Evolutionary conservation across 306 rosid species (phyloP).

Genomic region (Calophaca sinica): DNA sequence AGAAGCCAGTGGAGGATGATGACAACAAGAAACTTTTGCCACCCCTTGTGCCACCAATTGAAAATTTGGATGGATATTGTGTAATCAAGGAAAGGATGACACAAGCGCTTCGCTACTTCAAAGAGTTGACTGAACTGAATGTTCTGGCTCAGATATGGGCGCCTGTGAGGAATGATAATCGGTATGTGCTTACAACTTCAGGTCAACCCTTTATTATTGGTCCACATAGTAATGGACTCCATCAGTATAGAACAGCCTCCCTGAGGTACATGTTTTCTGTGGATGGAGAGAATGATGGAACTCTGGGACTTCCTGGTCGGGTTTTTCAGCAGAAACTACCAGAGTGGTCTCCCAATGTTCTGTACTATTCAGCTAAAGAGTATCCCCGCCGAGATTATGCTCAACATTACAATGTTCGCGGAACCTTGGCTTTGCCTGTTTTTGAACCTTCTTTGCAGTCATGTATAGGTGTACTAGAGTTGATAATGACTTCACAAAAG

Average conservation of each 20-base stretch:
- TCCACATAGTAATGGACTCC: conserved; percentile 76
- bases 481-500: conserved; percentile 85
- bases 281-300: conserved; percentile 71
- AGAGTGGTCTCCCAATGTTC: conserved; percentile 97
- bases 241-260: conserved; percentile 80
- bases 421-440: conserved; percentile 91
- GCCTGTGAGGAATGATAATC: conserved; percentile 70
- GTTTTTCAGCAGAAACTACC: conserved; percentile 84
- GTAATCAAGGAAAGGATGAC: conserved; percentile 83
- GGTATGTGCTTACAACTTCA: conserved; percentile 75
- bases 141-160: conserved; percentile 96
- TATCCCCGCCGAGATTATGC: conserved; percentile 91
- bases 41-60: conserved; percentile 52
- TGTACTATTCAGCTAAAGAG: conserved; percentile 80
- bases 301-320: conserved; percentile 85
- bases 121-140: conserved; percentile 80
- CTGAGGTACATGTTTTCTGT: conserved; percentile 70
- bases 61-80: conserved; percentile 61
- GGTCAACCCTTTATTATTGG: conserved; percentile 92
- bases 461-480: conserved; percentile 91
- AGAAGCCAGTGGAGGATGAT: conserved; percentile 60
- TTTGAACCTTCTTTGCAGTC: conserved; percentile 80
- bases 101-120: conserved; percentile 82
- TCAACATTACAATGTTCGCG: conserved; percentile 81
- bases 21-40: conserved; percentile 48